Evolutionary conservation across 352 stramenopile species (phyloP).

Genomic region (Globisporangium nunn): DNA sequence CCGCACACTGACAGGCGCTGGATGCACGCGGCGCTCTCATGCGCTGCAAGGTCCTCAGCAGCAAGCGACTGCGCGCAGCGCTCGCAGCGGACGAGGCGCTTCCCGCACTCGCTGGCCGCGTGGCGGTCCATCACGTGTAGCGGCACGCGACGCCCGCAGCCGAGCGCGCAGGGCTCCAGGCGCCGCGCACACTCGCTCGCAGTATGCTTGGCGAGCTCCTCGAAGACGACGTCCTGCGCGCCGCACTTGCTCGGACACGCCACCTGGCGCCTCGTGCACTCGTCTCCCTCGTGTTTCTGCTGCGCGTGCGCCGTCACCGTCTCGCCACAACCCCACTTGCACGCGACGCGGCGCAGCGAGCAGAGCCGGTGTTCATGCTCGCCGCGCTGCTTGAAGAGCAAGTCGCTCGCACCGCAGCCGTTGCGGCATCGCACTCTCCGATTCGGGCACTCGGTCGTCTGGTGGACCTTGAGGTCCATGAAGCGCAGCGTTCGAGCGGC

Average conservation of each 20-base stretch:
- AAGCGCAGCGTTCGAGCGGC: constrained; percentile 15
- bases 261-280: constrained; percentile 43
- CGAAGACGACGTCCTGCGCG: constrained; percentile 18
- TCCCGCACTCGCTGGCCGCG: constrained; percentile 28
- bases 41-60: constrained; percentile 25
- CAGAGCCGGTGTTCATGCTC: constrained; percentile 41
- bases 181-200: constrained; percentile 22
- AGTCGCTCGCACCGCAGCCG: constrained; percentile 34
- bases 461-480: constrained; percentile 40
- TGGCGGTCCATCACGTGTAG: constrained; percentile 37
- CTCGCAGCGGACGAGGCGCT: constrained; percentile 28
- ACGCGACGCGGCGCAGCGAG: constrained; percentile 40
- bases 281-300: constrained; percentile 35
- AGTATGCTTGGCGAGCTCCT: constrained; percentile 36
- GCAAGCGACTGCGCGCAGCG: constrained; percentile 26
- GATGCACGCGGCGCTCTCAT: constrained; percentile 27
- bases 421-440: constrained; percentile 65
- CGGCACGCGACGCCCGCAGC: constrained; percentile 47
- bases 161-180: constrained; percentile 28
- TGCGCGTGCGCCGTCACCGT: constrained; percentile 33
- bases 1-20: constrained; percentile 44
- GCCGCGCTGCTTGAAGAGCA: constrained; percentile 34
- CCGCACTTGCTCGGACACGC: constrained; percentile 54
- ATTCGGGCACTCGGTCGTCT: constrained; percentile 31
- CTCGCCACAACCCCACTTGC: constrained; percentile 54